Evolutionary conservation across 495 filamentous ascomycete species (phyloP), one percentile per base, ranked within the genome.

Genomic region (Lichenothelia convexa): DNA sequence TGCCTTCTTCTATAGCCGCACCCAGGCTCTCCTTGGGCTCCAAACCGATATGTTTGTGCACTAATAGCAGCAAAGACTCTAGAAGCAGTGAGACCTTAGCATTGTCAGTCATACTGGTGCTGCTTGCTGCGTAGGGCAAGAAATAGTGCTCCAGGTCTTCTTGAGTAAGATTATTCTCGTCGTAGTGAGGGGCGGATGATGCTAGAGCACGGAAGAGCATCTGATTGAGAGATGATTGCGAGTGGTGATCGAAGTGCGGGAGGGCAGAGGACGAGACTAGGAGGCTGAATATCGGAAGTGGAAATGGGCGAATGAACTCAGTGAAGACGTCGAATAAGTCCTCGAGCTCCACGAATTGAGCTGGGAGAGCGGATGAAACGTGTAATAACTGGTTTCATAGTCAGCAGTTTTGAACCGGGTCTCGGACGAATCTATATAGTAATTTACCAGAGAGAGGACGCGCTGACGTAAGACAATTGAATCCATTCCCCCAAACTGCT

Each of bases 61-160:
- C 47, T 3, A 78, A 55, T 30, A 74, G 64, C 35, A 87, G 43
- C 37, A 91, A 51, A 0, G 63, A 63, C 54, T 97, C 87, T 0
- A 93, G 51, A 34, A 81, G 49, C 2, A 93, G 55, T 3, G 76
- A 77, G 21, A 93, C 62, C 54, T 84, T 86, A 2, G 78, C 74
- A 48, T 94, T 93, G 33, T 91, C 81, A 4, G 64, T 64, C 0
- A 66, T 54, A 5, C 62, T 69, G 4, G 65, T 54, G 0, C 64
- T 72, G 32, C 68, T 73, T 0, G 86, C 82, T 1, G 74, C 56
- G 36, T 64, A 81, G 0, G 82, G 84, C 1, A 92, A 61, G 48
- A 73, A 91, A 47, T 70, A 73, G 30, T 60, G 40, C 41, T 80
- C 67, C 17, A 93, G 54, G 3, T 45, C 49, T 1, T 43, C 44